Conservation (phyloP, 1,139 yeast genomes). For the Lodderomyces margitis region DNA sequence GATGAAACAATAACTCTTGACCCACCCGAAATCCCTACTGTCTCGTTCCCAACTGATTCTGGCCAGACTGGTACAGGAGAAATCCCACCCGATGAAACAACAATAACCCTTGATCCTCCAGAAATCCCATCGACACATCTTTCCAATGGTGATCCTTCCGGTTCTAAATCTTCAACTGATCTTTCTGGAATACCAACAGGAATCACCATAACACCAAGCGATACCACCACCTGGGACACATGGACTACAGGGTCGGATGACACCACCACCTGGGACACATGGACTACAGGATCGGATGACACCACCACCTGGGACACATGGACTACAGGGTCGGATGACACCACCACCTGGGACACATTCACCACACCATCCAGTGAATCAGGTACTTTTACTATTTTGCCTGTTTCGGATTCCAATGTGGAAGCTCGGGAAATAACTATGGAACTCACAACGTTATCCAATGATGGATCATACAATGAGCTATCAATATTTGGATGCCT, state of each 20-base stretch:
- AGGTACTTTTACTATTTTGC: background rate
- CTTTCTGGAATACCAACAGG: background rate
- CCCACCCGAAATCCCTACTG: background rate
- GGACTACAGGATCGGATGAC: background rate
- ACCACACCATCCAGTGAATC: conserved; percentile 1
- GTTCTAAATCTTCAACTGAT: no score
- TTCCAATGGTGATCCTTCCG: no score
- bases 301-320: no score
- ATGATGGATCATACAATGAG: background rate
- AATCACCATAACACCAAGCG: background rate
- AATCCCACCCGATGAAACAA: background rate
- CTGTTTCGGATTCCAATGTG: background rate
- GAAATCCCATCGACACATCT: no score
- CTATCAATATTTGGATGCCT: background rate
- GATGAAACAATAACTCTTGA: background rate
- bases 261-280: background rate
- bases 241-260: no score
- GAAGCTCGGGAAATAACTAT: background rate
- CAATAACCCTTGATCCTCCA: conserved; percentile 6
- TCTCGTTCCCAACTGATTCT: background rate
- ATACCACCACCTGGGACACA: no score
- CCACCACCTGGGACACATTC: background rate
- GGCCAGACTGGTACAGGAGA: background rate
- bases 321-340: background rate
- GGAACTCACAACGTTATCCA: background rate